phyloP scores from a whole-genome alignment of 495 filamentous ascomycete genomes.

The Neurospora sp. region DNA sequence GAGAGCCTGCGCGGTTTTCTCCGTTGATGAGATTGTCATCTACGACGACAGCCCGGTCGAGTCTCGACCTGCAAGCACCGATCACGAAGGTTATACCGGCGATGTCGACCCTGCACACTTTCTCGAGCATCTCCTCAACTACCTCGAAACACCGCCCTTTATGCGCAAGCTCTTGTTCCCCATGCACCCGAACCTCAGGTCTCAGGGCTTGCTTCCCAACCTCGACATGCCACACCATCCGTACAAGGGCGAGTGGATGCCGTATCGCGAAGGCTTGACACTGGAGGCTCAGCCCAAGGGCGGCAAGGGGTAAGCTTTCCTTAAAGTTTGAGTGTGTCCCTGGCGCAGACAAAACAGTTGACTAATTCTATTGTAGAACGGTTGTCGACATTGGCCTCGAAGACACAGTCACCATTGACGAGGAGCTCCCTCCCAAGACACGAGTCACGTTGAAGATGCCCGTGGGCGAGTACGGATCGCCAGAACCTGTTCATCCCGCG shows the following conservation, averaged over 20 bases:
- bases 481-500: slow-evolving; percentile 47
- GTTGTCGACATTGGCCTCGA: slow-evolving; percentile 51
- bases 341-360: neutral
- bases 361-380: slow-evolving; percentile 23
- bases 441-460: slow-evolving; percentile 58
- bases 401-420: slow-evolving; percentile 40
- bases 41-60: slow-evolving; percentile 50
- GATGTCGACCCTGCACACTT: slow-evolving; percentile 58
- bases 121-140: slow-evolving; percentile 59
- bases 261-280: slow-evolving; percentile 63
- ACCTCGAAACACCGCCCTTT: slow-evolving; percentile 67
- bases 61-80: slow-evolving; percentile 28
- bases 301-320: slow-evolving; percentile 24
- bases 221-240: slow-evolving; percentile 72
- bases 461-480: slow-evolving; percentile 24
- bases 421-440: slow-evolving; percentile 45
- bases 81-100: slow-evolving; percentile 48
- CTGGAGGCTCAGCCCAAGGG: slow-evolving; percentile 21
- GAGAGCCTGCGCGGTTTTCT: slow-evolving; percentile 63
- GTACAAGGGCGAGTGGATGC: slow-evolving; percentile 52
- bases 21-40: slow-evolving; percentile 66
- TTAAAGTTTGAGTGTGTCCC: neutral
- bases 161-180: slow-evolving; percentile 59
- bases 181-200: slow-evolving; percentile 57
- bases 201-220: slow-evolving; percentile 54